Evolutionary conservation across 768 basidiomycete species (phyloP), one percentile per base, ranked within the genome.

Genomic region (Amylocystis lapponica): DNA sequence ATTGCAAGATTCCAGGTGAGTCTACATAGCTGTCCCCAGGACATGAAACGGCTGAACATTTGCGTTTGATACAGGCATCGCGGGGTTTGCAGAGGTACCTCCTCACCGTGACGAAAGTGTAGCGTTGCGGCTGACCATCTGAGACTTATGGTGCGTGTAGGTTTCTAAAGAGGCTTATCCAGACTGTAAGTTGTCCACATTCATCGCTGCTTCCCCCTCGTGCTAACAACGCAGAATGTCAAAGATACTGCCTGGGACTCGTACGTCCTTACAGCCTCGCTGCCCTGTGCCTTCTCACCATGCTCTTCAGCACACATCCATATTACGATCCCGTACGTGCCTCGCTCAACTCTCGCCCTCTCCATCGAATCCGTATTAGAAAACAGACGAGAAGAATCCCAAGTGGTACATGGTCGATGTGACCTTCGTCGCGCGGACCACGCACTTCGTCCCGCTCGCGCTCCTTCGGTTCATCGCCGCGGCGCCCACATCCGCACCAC

Each of bases 381-480:
- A 94, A 78, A 77, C 90, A 2, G 72, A 89, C 43, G 54, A 79
- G 54, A 70, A 72, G 3, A 70, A 79, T 10, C 93, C 93, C 2
- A 87, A 75, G 58, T 97, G 93, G 93, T 93, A 74, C 68, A 97
- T 97, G 93, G 86, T 93, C 27, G 82, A 91, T 53, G 66, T 83
- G 39, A 75, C 73, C 25, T 93, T 94, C 60, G 53, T 63, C 13
- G 67, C 75, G 5, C 78, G 86, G 19, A 74, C 85, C 5, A 51
- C 61, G 23, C 70, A 93, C 65, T 91, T 91, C 41, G 75, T 95
- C 10, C 83, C 92, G 3, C 71, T 95, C 10, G 68, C 83, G 5
- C 69, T 95, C 1, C 70, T 97, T 32, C 79, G 81, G 20, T 66
- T 71, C 38, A 75, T 94, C 29, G 76, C 81, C 0, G 68, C 70